Percentiles rank a stretch among this genome's conserved stretches.
Conservation (phyloP, 1,139 yeast species). For the Zygosaccharomyces sapae region DNA sequence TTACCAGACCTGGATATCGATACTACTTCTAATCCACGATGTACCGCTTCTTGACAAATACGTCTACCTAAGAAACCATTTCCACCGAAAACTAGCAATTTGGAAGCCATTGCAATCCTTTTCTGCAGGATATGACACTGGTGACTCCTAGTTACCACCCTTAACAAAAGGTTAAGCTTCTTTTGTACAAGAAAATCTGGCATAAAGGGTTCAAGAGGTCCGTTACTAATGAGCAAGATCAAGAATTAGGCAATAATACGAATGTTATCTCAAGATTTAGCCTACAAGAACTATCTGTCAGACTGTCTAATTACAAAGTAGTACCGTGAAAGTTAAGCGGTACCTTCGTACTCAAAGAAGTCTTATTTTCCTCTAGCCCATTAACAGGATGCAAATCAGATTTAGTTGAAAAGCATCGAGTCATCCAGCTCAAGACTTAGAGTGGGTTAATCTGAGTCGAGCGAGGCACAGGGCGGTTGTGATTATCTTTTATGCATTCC, state of each 20-base stretch:
- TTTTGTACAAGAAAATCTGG: neutral
- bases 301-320: constrained; percentile 70
- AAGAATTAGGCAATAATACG: neutral
- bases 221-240: neutral
- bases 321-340: constrained; percentile 51
- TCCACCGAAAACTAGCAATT: constrained; percentile 69
- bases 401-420: constrained; percentile 5
- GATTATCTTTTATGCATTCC: neutral
- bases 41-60: constrained; percentile 65
- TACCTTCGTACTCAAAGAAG: constrained; percentile 75
- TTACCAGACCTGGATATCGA: constrained; percentile 59
- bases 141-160: neutral
- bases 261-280: neutral
- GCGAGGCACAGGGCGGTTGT: constrained; percentile 40
- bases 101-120: constrained; percentile 11
- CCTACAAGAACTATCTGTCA: constrained; percentile 40
- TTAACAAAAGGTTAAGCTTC: too few species aligned
- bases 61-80: constrained; percentile 72
- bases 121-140: neutral
- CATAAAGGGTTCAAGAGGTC: neutral
- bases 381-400: constrained; percentile 31
- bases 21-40: constrained; percentile 59
- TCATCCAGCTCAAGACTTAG: constrained; percentile 46
- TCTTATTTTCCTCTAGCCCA: constrained; percentile 56
- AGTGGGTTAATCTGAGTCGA: constrained; percentile 31